phyloP scores from a whole-genome alignment of 2,329 filamentous ascomycete species.

The Epichloe festucae region DNA sequence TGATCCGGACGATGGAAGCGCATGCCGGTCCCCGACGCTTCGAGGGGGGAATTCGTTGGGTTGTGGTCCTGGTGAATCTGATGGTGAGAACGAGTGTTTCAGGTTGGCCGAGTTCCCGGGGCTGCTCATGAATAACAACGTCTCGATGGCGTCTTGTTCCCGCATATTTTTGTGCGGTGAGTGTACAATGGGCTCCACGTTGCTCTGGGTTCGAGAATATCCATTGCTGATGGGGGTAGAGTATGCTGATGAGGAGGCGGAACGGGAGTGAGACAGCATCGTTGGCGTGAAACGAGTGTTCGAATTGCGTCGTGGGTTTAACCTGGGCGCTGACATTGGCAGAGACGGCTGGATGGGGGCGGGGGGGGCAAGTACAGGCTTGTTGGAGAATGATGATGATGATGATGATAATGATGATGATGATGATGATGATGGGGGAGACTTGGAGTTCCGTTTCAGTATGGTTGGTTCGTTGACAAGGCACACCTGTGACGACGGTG shows the following conservation, averaged over 20 bases:
- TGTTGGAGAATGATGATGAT: constrained; percentile 18
- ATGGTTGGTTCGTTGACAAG: constrained; percentile 7
- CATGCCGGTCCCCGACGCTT: constrained; percentile 15
- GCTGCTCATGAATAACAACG: constrained; percentile 69
- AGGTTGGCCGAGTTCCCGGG: constrained; percentile 57
- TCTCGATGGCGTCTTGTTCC: constrained; percentile 73
- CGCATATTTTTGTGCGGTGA: constrained; percentile 8
- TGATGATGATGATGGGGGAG: constrained; percentile 21
- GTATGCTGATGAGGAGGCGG: constrained; percentile 32
- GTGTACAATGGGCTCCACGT: not conserved
- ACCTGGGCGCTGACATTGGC: constrained; percentile 17
- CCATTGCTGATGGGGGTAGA: constrained; percentile 16
- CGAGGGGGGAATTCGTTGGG: constrained; percentile 5
- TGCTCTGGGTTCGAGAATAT: constrained; percentile 24
- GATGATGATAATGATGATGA: constrained; percentile 22
- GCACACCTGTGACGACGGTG: constrained; percentile 20
- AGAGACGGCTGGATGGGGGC: constrained; percentile 40
- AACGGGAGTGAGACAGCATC: constrained; percentile 35
- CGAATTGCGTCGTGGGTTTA: constrained; percentile 36
- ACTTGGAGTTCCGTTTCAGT: constrained; percentile 18
- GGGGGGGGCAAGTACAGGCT: constrained; percentile 37
- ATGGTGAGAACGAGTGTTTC: constrained; percentile 39
- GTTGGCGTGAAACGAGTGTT: constrained; percentile 35
- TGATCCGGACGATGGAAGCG: constrained; percentile 35
- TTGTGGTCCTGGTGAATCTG: constrained; percentile 22